phyloP scores from a whole-genome alignment of 2,329 filamentous ascomycete genomes.

The Pyrenochaeta sp. region DNA sequence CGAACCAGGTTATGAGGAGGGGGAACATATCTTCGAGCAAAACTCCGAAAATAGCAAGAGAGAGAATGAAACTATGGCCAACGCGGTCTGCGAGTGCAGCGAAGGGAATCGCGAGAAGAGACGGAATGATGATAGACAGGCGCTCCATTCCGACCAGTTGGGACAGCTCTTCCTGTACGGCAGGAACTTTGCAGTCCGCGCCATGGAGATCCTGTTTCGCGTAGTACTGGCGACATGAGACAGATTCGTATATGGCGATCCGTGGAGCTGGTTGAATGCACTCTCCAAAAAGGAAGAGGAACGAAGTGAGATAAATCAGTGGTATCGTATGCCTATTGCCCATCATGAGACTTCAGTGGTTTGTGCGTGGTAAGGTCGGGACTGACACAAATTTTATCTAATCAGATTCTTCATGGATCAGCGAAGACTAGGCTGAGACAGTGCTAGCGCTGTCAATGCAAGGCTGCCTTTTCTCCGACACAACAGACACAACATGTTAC shows the following conservation, averaged over 20 bases:
- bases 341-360: background rate
- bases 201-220: background rate
- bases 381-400: constrained; percentile 1
- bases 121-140: constrained; percentile 24
- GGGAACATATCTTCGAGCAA: constrained; percentile 22
- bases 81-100: constrained; percentile 24
- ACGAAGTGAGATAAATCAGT: constrained; percentile 23
- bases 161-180: constrained; percentile 24
- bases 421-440: background rate
- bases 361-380: background rate
- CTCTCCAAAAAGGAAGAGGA: constrained; percentile 28
- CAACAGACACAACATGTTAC: too few relatives aligned
- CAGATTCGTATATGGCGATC: constrained; percentile 24
- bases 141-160: constrained; percentile 23
- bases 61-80: constrained; percentile 22
- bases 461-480: too few relatives aligned
- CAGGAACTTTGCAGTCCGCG: constrained; percentile 21
- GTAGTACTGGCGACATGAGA: constrained; percentile 22
- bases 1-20: constrained; percentile 21
- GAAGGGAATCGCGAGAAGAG: constrained; percentile 25
- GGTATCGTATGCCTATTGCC: constrained; percentile 9
- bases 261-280: constrained; percentile 27
- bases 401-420: background rate
- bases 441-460: too few relatives aligned
- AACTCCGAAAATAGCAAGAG: constrained; percentile 21